Base-by-base conservation (phyloP, 2,329 filamentous ascomycete genomes). In the Bipolaris sorokiniana region DNA sequence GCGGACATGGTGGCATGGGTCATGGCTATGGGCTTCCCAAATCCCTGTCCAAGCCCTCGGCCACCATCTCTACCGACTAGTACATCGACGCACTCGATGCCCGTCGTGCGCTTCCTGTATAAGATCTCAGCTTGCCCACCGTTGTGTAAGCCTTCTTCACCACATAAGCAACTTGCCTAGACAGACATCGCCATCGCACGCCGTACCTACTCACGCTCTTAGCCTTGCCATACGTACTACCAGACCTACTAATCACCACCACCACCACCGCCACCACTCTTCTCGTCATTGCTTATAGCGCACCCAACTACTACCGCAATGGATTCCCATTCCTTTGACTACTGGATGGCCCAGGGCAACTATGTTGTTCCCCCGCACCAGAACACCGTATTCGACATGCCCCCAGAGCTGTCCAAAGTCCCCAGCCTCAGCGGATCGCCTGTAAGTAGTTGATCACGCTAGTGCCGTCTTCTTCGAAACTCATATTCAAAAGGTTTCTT, bases 341-440 rank as follows among this genome's bases (percentile, higher is more conserved):
- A 76, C 51, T 77, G 74, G 74, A 62, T 74, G 60, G 66, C 66
- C n/a, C 74, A 76, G 56, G 66, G 67, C 51, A 69, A 67, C 53
- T 75, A 73, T 41, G 59, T 72, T 50, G 58, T 58, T 28, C 68
- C 72, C 7, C 59, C 71, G 22, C 69, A 76, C 36, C 71, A 74
- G 47, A 67, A 67, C 7, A 62, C 63, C 16, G 58, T 75, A 44
- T 76, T 73, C 37, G 71, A 77, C 34, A 54, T 75, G 40, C 67
- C 72, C 7, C 69, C 71, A 7, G 73, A 75, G 51, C 64, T 75
- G 6, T 66, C 73, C 18, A 75, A 75, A 62, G 71, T 76, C 20
- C 71, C 75, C 3, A 78, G 75, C 55, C 64, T 77, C 33, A 76
- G 69, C 51, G 74, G 69, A 33, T 78, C 76, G 44, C 75, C 76